A percentile compares a stretch with the other conserved stretches of the same genome.
These are phyloP conservation scores for Leptomonas pyrrhocoris DNA, from an alignment of 208 protist genomes.

Conservation along the genomic window DNA sequence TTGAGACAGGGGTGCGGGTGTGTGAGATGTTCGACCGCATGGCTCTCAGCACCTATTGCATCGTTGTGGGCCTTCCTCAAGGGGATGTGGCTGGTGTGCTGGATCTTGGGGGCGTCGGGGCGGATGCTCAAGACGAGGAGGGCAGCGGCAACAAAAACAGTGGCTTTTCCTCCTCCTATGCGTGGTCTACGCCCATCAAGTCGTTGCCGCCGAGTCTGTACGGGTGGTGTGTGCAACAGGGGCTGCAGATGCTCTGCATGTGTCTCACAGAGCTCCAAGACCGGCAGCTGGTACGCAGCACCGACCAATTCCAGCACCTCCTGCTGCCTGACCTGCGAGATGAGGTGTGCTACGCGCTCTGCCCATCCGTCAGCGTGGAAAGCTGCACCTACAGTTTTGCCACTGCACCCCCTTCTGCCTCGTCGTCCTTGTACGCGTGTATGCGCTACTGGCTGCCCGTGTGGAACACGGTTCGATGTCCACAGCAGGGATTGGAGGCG, in stretches of 20 bases:
- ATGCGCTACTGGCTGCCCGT: constrained; percentile 73
- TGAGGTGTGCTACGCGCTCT: constrained; percentile 30
- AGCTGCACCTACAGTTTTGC: constrained; percentile 27
- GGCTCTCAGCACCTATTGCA: constrained; percentile 82
- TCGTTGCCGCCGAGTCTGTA: constrained; percentile 58
- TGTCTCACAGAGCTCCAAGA: constrained; percentile 49
- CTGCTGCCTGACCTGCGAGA: constrained; percentile 22
- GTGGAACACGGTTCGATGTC: constrained; percentile 14
- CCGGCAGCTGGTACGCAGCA: constrained; percentile 41
- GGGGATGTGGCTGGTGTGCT: constrained; percentile 52
- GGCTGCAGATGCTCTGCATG: constrained; percentile 41
- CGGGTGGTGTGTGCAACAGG: constrained; percentile 46
- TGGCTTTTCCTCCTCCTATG: neutral
- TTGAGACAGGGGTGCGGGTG: constrained; percentile 26
- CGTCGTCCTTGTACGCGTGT: constrained; percentile 44
- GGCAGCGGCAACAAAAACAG: neutral
- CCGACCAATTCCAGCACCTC: constrained; percentile 28
- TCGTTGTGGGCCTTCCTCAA: constrained; percentile 69
- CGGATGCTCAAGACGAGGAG: neutral
- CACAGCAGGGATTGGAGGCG: neutral
- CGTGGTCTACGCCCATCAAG: constrained; percentile 55
- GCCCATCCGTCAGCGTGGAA: constrained; percentile 15
- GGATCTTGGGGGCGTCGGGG: neutral
- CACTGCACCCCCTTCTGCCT: constrained; percentile 16
- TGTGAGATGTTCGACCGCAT: constrained; percentile 63